Percentiles rank a stretch among this genome's conserved stretches.
These are phyloP conservation scores for Fraxinus latifolia DNA, from an alignment of 305 asterid genomes.

Conservation along the genomic window DNA sequence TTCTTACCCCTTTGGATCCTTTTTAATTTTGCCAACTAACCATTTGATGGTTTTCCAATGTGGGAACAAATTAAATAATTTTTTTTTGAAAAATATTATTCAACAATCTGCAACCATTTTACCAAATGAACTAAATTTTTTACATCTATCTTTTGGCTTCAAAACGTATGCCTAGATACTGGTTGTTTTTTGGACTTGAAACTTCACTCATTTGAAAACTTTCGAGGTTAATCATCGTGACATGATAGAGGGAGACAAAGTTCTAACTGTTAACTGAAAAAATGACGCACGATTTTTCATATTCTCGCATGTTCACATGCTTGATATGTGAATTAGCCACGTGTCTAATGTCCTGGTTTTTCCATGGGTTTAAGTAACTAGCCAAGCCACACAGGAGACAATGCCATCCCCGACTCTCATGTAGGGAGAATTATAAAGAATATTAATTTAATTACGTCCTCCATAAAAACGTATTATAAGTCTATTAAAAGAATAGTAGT, in stretches of 20 bases:
- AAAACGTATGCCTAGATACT: not conserved
- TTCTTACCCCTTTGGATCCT: not conserved
- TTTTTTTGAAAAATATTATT: not conserved
- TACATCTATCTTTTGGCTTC: not conserved
- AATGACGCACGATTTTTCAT: not conserved
- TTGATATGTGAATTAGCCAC: not conserved
- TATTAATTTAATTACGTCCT: not conserved
- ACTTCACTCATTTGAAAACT: not conserved
- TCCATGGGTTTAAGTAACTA: not conserved
- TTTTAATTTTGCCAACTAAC: not conserved
- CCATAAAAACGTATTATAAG: not conserved
- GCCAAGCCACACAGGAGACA: not conserved
- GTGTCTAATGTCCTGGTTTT: not conserved
- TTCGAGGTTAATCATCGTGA: not conserved
- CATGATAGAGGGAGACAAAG: not conserved
- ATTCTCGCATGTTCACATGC: not conserved
- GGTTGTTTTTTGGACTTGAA: not conserved
- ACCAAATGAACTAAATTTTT: not conserved
- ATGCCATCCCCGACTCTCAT: not conserved
- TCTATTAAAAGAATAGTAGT: not conserved
- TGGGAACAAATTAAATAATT: not conserved
- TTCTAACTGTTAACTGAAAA: not conserved
- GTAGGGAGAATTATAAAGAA: not conserved
- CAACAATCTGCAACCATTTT: not conserved
- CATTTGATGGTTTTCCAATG: not conserved